phyloP scores from a whole-genome alignment of 2,329 filamentous ascomycete species.

The Aspergillus hiratsukae region DNA sequence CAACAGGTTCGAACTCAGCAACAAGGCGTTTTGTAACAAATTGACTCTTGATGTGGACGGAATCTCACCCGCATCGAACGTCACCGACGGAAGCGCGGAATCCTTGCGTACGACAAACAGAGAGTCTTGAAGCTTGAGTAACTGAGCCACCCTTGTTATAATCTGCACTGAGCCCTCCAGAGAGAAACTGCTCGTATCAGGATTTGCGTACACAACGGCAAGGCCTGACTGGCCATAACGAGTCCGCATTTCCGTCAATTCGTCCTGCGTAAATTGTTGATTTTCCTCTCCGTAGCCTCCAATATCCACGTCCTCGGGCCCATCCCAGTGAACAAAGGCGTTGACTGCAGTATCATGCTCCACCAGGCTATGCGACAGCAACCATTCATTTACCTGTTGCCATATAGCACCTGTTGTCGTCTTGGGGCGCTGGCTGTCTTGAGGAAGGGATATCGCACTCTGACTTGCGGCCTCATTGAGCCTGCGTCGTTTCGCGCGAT shows the following conservation, averaged over 20 bases:
- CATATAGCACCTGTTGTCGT: conserved; percentile 42
- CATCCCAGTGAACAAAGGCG: conserved; percentile 55
- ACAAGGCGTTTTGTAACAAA: conserved; percentile 40
- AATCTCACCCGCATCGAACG: conserved; percentile 28
- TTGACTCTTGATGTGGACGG: conserved; percentile 36
- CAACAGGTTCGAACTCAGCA: conserved; percentile 36
- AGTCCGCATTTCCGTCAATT: conserved; percentile 38
- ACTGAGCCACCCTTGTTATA: conserved; percentile 46
- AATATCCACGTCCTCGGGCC: conserved; percentile 56
- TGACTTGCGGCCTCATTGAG: conserved; percentile 31
- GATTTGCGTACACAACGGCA: conserved; percentile 54
- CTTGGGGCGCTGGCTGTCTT: conserved; percentile 15
- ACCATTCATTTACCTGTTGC: conserved; percentile 57
- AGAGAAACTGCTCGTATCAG: conserved; percentile 41
- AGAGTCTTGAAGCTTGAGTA: conserved; percentile 48
- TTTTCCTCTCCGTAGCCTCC: conserved; percentile 48
- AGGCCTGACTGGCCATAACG: conserved; percentile 57
- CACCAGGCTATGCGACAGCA: conserved; percentile 49
- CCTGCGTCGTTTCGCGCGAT: conserved; percentile 51
- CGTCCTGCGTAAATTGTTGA: conserved; percentile 40
- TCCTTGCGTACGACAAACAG: conserved; percentile 25
- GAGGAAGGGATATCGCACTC: conserved; percentile 25
- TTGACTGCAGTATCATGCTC: conserved; percentile 48
- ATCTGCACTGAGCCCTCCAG: conserved; percentile 48
- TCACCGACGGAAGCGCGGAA: conserved; percentile 25